Base-by-base conservation (phyloP, 441 rosid species). In the Eutrema salsugineum region DNA sequence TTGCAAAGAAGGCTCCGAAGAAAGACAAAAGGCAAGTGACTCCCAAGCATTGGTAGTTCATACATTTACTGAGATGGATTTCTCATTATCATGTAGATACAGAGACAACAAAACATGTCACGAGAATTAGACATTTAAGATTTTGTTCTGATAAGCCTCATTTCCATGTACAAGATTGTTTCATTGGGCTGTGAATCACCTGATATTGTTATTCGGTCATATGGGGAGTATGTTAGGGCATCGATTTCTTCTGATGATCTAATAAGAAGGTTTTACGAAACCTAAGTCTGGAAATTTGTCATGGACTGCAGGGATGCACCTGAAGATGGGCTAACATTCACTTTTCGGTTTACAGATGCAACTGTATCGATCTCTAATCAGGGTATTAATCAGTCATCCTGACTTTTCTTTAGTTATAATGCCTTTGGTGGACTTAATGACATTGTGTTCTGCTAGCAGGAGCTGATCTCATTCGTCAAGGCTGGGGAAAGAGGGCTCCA, bases 331-430 rank as follows among this genome's bases (percentile, higher is more conserved):
- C 92, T 89, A 77, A 75, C 94, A 57, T 95, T 95, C 84, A 89
- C 93, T 69, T 95, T 95, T 81, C 95, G 98, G 67, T 95, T 95
- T 85, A 91, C 97, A 8, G 99, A 95, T 83, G 83, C 91, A 75
- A 78, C 91, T 40, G 60, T 78, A 73, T 89, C 98, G 35, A 78
- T 84, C 70, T 88, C 97, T 72, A 93, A 89, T 82, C 97, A 93
- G 78, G 99, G 99, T 95, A 89, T 59, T 81, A 62, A 63, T 73
- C 66, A 55, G 6, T 27, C 40, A 56, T 70, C 55, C 53, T 66
- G 42, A 30, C 57, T 32, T 57, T 62, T 61, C 69, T 58, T 75
- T 69, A 55, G 55, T 38, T 54, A 53, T 46, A 65, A 61, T 46
- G 16, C 32, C 42, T 72, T 38, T 51, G 40, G 35, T 71, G 46